Percentiles rank a stretch among this genome's conserved stretches.
Evolutionary conservation across 164 flowering plant genomes (phyloP).

Genomic region (Aristolochia contorta): DNA sequence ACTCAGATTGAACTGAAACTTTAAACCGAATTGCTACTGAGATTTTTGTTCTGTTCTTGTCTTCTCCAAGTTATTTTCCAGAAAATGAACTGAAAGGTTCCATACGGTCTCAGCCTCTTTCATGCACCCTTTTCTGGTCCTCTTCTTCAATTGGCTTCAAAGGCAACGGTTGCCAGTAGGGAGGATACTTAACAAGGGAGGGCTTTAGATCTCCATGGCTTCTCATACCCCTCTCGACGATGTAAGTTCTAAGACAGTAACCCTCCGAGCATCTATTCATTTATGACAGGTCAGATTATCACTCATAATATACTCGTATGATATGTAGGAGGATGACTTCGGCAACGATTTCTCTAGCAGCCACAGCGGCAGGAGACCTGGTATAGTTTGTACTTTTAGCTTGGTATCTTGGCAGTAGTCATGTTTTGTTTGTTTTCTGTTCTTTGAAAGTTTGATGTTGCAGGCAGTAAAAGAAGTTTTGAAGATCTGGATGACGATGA

Average conservation of each 20-base stretch:
- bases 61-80: too few species aligned
- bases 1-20: too few species aligned
- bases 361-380: slow-evolving; percentile 31
- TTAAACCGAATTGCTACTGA: too few species aligned
- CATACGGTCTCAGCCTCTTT: too few species aligned
- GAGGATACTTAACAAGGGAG: not conserved
- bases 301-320: not conserved
- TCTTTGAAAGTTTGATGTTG: not conserved
- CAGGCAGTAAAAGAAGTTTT: slow-evolving; percentile 79
- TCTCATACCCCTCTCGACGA: slow-evolving; percentile 50
- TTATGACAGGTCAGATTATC: slow-evolving; percentile 40
- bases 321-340: slow-evolving; percentile 65
- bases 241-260: slow-evolving; percentile 21
- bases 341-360: slow-evolving; percentile 67
- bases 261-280: not conserved
- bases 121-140: too few species aligned
- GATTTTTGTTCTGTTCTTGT: too few species aligned
- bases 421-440: not conserved
- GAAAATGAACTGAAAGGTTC: too few species aligned
- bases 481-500: slow-evolving; percentile 96
- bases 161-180: too few species aligned
- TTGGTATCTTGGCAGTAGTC: not conserved
- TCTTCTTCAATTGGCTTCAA: too few species aligned
- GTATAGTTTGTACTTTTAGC: slow-evolving; percentile 13
- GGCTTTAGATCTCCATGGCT: slow-evolving; percentile 34